Conservation (phyloP, 1,284 basidiomycete genomes). For the Coniophora puteana region DNA sequence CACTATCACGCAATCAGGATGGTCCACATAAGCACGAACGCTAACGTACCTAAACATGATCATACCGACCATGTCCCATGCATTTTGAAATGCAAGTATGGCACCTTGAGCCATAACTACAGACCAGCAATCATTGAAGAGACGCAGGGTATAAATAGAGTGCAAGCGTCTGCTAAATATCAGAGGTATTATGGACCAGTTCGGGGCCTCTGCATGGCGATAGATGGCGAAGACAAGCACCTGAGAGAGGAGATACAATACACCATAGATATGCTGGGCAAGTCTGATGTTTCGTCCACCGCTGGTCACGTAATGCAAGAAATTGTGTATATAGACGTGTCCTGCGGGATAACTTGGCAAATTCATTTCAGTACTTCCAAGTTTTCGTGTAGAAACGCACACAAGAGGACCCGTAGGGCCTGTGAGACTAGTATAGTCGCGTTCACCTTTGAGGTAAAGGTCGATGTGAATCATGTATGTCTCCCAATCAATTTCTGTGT, state of each 20-base stretch:
- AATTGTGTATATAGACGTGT: slow-evolving; percentile 82
- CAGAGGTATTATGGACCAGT: slow-evolving; percentile 76
- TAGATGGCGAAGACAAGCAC: slow-evolving; percentile 69
- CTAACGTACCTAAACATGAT: slow-evolving; percentile 69
- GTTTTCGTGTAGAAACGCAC: slow-evolving; percentile 36
- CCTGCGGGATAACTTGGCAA: slow-evolving; percentile 94
- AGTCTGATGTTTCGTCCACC: slow-evolving; percentile 58
- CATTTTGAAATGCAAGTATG: slow-evolving; percentile 57
- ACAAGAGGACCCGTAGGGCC: slow-evolving; percentile 95
- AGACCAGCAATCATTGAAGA: slow-evolving; percentile 96
- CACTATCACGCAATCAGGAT: slow-evolving; percentile 38
- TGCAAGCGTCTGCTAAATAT: slow-evolving; percentile 91
- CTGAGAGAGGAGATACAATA: slow-evolving; percentile 69
- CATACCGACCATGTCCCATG: slow-evolving; percentile 58
- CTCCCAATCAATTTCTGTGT: slow-evolving; percentile 99
- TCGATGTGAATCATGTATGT: slow-evolving; percentile 90
- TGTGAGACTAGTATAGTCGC: slow-evolving; percentile 80
- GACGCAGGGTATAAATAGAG: slow-evolving; percentile 87
- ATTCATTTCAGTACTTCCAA: slow-evolving; percentile 4
- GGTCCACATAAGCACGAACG: neutral
- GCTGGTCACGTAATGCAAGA: slow-evolving; percentile 67
- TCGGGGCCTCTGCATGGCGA: slow-evolving; percentile 63
- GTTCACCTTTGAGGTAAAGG: slow-evolving; percentile 78
- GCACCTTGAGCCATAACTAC: slow-evolving; percentile 61
- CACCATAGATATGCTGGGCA: slow-evolving; percentile 79